These are phyloP conservation scores for Cadophora luteo-olivacea DNA, from an alignment of 2,329 filamentous ascomycete species.

Conservation along the genomic window DNA sequence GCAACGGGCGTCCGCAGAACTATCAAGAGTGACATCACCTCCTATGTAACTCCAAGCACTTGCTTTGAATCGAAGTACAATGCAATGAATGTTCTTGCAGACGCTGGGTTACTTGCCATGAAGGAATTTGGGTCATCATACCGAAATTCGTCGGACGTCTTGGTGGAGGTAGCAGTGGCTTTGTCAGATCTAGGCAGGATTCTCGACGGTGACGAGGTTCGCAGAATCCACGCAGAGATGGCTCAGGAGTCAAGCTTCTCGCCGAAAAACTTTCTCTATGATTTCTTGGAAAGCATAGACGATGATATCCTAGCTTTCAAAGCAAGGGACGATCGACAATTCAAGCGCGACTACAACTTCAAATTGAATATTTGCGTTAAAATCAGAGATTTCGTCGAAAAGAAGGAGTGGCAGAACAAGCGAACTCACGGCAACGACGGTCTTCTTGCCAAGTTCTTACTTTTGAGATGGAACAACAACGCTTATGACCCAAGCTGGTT, in stretches of 20 bases:
- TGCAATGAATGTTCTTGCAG: conserved; percentile 27
- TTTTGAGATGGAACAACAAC: not conserved
- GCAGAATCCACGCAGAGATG: conserved; percentile 1
- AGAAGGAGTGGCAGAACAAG: not conserved
- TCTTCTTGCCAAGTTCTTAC: not conserved
- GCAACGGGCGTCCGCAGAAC: conserved; percentile 18
- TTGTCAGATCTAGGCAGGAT: not conserved
- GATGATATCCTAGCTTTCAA: not conserved
- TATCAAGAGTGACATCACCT: conserved; percentile 24
- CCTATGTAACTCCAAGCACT: conserved; percentile 16
- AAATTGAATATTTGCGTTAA: not conserved
- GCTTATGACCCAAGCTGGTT: conserved; percentile 6
- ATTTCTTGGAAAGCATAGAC: conserved; percentile 3
- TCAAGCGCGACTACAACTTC: not conserved
- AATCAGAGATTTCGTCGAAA: not conserved
- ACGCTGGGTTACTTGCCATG: conserved; percentile 22
- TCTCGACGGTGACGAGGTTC: not conserved
- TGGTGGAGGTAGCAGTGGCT: not conserved
- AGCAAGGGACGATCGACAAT: not conserved
- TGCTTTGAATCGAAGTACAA: conserved; percentile 31
- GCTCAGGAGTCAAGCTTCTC: not conserved
- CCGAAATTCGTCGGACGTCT: not conserved
- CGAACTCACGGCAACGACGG: conserved; percentile 4
- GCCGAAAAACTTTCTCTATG: not conserved
- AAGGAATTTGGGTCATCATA: not conserved